Evolutionary conservation across 352 stramenopile species (phyloP).

Genomic region (Globisporangium ultimum): DNA sequence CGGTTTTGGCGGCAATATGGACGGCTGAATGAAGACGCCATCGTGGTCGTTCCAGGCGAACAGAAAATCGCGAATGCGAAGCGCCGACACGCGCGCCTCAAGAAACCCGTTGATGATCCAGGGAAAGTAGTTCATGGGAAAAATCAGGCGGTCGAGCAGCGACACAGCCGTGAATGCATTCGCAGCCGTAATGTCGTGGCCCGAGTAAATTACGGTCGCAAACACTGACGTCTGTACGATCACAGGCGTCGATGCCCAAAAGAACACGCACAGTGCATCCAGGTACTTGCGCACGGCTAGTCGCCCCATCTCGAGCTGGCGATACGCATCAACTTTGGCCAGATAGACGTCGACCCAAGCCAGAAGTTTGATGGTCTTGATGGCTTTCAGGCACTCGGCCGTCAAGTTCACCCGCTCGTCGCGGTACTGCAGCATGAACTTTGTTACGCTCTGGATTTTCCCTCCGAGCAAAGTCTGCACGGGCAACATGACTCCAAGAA

Average conservation of each 20-base stretch:
- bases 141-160: slow-evolving; percentile 86
- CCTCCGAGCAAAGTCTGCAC: slow-evolving; percentile 77
- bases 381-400: slow-evolving; percentile 62
- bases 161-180: slow-evolving; percentile 84
- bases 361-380: slow-evolving; percentile 79
- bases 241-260: slow-evolving; percentile 87
- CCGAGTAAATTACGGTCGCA: slow-evolving; percentile 61
- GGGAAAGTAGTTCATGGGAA: slow-evolving; percentile 90
- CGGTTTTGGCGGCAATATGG: slow-evolving; percentile 7
- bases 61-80: slow-evolving; percentile 71
- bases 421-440: slow-evolving; percentile 71
- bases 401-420: slow-evolving; percentile 73
- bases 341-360: slow-evolving; percentile 55
- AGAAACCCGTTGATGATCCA: slow-evolving; percentile 91
- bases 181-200: slow-evolving; percentile 68
- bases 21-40: not conserved
- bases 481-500: slow-evolving; percentile 81
- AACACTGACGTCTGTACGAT: slow-evolving; percentile 88
- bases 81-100: slow-evolving; percentile 78
- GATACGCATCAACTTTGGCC: slow-evolving; percentile 40
- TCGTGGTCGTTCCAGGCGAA: slow-evolving; percentile 27
- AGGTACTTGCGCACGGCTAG: slow-evolving; percentile 84
- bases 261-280: slow-evolving; percentile 88
- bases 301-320: slow-evolving; percentile 63
- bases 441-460: slow-evolving; percentile 74